A percentile compares a stretch with the other conserved stretches of the same genome.
phyloP scores from a whole-genome alignment of 2,329 filamentous ascomycete genomes.

The Onygena corvina region DNA sequence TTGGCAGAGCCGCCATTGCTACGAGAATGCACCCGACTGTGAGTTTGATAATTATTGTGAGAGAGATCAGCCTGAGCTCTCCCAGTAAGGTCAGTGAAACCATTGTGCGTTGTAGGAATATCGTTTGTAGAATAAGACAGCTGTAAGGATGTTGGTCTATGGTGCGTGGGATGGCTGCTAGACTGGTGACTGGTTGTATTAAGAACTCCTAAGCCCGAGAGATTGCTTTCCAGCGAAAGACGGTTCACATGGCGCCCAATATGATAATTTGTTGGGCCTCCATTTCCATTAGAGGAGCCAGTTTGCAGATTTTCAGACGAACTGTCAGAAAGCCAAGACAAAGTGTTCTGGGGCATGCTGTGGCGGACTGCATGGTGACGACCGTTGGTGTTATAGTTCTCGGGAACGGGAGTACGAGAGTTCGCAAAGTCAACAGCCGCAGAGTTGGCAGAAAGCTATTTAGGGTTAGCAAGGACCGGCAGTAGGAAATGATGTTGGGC shows the following conservation, averaged over 20 bases:
- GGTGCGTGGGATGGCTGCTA: constrained; percentile 33
- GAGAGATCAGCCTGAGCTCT: constrained; percentile 52
- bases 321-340: constrained; percentile 31
- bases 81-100: constrained; percentile 35
- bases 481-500: background rate
- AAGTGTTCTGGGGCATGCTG: constrained; percentile 46
- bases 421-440: constrained; percentile 69
- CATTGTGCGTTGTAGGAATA: constrained; percentile 66
- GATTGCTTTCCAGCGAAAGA: constrained; percentile 34
- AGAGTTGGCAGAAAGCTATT: constrained; percentile 65
- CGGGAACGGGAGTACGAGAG: constrained; percentile 53
- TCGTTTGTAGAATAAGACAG: constrained; percentile 86
- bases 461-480: background rate
- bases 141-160: constrained; percentile 45
- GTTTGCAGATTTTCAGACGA: constrained; percentile 20
- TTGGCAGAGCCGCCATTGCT: constrained; percentile 7
- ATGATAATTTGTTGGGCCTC: constrained; percentile 8
- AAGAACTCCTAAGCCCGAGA: constrained; percentile 5
- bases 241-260: constrained; percentile 29
- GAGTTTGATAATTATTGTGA: constrained; percentile 55
- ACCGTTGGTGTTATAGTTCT: constrained; percentile 53
- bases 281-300: constrained; percentile 18
- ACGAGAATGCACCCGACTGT: constrained; percentile 43
- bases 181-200: constrained; percentile 15
- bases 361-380: constrained; percentile 56